A percentile compares a stretch with the other conserved stretches of the same genome.
Conservation (phyloP, 2,329 filamentous ascomycete genomes). For the Ophiostoma australiae region DNA sequence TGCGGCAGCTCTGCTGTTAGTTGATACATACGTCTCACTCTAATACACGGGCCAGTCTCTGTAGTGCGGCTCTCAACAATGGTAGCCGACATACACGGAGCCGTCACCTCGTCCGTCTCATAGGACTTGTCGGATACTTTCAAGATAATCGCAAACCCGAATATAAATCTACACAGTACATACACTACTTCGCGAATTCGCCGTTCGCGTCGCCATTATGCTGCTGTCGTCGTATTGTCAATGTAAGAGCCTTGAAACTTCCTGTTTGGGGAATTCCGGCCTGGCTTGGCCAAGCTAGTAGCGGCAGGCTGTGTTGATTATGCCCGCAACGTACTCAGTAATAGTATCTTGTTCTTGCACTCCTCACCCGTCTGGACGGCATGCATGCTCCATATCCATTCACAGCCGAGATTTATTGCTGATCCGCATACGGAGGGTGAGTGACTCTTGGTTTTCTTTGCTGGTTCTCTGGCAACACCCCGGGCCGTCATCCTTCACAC, state of each 20-base stretch:
- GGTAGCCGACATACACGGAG: background rate
- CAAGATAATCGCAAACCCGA: background rate
- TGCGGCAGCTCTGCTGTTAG: background rate
- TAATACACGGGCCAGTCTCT: background rate
- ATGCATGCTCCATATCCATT: conserved; percentile 1
- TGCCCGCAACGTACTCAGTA: background rate
- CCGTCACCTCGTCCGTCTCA: background rate
- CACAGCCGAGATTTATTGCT: background rate
- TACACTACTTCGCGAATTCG: background rate
- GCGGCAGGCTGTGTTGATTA: background rate
- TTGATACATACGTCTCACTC: background rate
- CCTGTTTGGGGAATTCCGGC: conserved; percentile 7
- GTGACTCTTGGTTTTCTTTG: background rate
- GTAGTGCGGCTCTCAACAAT: conserved; percentile 11
- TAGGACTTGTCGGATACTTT: background rate
- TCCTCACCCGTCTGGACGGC: background rate
- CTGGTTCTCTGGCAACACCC: background rate
- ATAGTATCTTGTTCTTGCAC: background rate
- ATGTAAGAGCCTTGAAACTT: background rate
- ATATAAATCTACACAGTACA: background rate
- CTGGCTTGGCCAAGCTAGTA: background rate
- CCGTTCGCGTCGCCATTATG: conserved; percentile 1
- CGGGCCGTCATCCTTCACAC: background rate
- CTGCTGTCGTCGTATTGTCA: background rate
- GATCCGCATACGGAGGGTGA: conserved; percentile 8